A percentile compares a stretch with the other conserved stretches of the same genome.
These are phyloP conservation scores for Pseudogymnoascus sp. DNA, from an alignment of 2,329 filamentous ascomycete genomes.

Conservation along the genomic window DNA sequence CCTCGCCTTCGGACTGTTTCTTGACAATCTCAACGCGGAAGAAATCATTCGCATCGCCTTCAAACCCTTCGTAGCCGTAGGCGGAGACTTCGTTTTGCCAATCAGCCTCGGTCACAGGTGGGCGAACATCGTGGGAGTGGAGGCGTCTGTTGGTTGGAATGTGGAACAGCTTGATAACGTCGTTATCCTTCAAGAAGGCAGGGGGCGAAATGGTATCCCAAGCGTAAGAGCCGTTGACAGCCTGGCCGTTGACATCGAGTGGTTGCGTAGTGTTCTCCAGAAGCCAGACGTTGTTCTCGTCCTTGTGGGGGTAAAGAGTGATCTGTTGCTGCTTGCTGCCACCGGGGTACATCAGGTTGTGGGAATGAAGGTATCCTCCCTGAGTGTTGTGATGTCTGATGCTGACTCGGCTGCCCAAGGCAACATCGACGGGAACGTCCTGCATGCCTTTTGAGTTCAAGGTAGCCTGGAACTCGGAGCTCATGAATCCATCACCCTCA, in stretches of 20 bases:
- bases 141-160: constrained; percentile 74
- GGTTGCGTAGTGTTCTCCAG: constrained; percentile 96
- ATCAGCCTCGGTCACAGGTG: constrained; percentile 76
- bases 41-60: constrained; percentile 91
- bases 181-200: constrained; percentile 67
- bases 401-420: constrained; percentile 75
- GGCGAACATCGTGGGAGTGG: constrained; percentile 90
- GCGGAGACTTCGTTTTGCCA: constrained; percentile 97
- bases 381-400: constrained; percentile 96
- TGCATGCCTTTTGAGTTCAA: constrained; percentile 96
- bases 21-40: constrained; percentile 95
- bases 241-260: constrained; percentile 62
- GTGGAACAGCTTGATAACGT: constrained; percentile 77
- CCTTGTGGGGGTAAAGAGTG: constrained; percentile 96
- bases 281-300: constrained; percentile 93
- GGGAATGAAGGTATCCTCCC: constrained; percentile 94
- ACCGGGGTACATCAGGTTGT: constrained; percentile 92
- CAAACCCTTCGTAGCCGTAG: constrained; percentile 94
- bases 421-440: constrained; percentile 85
- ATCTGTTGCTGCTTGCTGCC: constrained; percentile 99
- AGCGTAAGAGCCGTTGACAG: constrained; percentile 70
- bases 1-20: constrained; percentile 67
- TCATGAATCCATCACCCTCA: constrained; percentile 98
- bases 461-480: constrained; percentile 95
- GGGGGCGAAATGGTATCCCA: constrained; percentile 68